phyloP scores from a whole-genome alignment of 371 early-diverging fungal species.

The Lichtheimia ramosa region DNA sequence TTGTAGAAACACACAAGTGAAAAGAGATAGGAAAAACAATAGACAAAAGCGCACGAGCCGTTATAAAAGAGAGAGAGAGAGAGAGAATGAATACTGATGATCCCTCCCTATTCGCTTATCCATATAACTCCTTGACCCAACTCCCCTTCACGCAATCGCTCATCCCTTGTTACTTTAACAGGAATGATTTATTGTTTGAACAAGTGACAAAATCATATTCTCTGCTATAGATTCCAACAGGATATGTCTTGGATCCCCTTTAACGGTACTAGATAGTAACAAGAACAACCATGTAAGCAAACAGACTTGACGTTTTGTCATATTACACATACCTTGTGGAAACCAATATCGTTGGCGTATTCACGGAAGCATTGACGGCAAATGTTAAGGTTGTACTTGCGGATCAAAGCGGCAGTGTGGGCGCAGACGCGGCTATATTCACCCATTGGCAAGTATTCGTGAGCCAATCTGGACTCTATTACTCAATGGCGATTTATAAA shows the following conservation, averaged over 20 bases:
- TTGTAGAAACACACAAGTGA: neutral
- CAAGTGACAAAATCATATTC: neutral
- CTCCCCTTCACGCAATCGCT: neutral
- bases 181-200: constrained; percentile 3
- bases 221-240: neutral
- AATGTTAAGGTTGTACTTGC: constrained; percentile 98
- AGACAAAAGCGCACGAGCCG: neutral
- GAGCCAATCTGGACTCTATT: neutral
- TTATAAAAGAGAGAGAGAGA: too few species aligned
- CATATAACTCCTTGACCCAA: neutral
- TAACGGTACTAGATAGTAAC: constrained; percentile 9
- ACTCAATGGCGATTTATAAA: neutral
- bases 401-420: constrained; percentile 99
- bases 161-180: constrained; percentile 3
- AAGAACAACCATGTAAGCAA: neutral
- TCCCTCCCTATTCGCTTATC: neutral
- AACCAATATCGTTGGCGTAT: constrained; percentile 98
- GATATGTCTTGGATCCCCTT: neutral
- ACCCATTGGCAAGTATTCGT: neutral
- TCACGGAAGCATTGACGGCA: constrained; percentile 99
- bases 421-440: constrained; percentile 90
- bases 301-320: neutral
- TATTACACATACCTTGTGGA: constrained; percentile 71
- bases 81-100: neutral
- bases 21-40: neutral